A percentile compares a stretch with the other conserved stretches of the same genome.
Evolutionary conservation across 1,284 basidiomycete species (phyloP).

Genomic region (Porogramme epimiltina): DNA sequence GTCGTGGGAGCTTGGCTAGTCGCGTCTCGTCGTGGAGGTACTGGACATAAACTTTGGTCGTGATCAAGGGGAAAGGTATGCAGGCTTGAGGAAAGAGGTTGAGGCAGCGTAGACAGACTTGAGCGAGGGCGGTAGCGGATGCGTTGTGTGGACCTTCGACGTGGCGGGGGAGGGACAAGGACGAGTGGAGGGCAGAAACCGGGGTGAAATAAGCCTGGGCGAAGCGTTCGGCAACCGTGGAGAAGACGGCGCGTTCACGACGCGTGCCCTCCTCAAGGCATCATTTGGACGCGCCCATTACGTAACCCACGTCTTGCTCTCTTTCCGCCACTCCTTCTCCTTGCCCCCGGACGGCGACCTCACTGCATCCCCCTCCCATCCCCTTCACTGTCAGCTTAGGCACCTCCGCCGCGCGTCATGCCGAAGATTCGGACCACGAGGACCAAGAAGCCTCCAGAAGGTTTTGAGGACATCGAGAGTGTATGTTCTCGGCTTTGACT

Average conservation of each 20-base stretch:
- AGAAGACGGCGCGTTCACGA: slow-evolving; percentile 6
- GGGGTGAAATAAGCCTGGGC: slow-evolving; percentile 19
- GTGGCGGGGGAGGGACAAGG: slow-evolving; percentile 7
- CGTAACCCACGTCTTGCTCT: slow-evolving; percentile 13
- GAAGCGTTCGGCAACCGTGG: slow-evolving; percentile 10
- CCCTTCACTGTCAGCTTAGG: neutral
- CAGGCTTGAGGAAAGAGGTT: too few relatives aligned
- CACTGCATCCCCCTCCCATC: neutral
- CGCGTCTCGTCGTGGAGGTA: neutral
- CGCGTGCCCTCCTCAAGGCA: slow-evolving; percentile 23
- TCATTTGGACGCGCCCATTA: slow-evolving; percentile 12
- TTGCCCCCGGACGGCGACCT: neutral
- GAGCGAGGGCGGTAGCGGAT: neutral
- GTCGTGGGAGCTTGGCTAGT: slow-evolving; percentile 2
- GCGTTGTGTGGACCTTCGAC: neutral
- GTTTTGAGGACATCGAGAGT: slow-evolving; percentile 93
- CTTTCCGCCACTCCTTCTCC: neutral
- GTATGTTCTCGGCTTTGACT: slow-evolving; percentile 40
- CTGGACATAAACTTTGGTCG: too few relatives aligned
- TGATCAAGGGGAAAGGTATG: too few relatives aligned
- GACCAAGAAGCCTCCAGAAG: slow-evolving; percentile 95
- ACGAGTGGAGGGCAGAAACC: neutral
- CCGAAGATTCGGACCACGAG: slow-evolving; percentile 94
- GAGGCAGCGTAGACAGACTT: slow-evolving; percentile 2
- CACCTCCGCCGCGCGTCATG: slow-evolving; percentile 55